phyloP scores from a whole-genome alignment of 1,284 basidiomycete species.

The Leccinum subrobustum region DNA sequence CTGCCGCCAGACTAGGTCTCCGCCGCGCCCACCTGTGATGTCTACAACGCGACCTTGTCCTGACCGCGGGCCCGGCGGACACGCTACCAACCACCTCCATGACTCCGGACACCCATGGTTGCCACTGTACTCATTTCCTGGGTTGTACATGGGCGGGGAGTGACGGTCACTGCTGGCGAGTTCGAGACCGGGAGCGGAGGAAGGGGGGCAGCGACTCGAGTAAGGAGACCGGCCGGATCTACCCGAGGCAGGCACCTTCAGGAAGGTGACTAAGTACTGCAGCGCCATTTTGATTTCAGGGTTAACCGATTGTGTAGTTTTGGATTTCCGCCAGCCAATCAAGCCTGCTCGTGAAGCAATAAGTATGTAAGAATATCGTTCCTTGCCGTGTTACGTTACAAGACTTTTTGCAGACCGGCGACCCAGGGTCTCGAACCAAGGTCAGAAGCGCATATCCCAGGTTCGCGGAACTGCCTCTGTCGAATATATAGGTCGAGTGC shows the following conservation, averaged over 20 bases:
- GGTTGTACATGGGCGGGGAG: too few species aligned
- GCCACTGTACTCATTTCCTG: too few species aligned
- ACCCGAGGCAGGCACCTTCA: too few species aligned
- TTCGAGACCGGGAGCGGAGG: too few species aligned
- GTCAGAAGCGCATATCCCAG: too few species aligned
- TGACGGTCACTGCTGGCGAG: too few species aligned
- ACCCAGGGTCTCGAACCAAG: too few species aligned
- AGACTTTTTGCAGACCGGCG: too few species aligned
- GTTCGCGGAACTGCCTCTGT: neutral
- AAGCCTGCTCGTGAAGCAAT: neutral
- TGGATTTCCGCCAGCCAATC: neutral
- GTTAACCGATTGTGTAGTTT: neutral
- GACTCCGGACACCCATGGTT: constrained; percentile 47
- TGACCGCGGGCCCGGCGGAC: constrained; percentile 56
- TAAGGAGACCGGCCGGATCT: too few species aligned
- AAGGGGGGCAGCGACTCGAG: too few species aligned
- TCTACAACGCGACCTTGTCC: constrained; percentile 58
- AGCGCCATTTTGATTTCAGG: neutral
- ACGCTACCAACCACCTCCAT: constrained; percentile 56
- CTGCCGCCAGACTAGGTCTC: constrained; percentile 29
- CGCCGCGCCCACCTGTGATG: constrained; percentile 56
- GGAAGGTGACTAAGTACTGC: too few species aligned
- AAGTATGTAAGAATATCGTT: neutral
- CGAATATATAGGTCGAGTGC: neutral
- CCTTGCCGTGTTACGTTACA: too few species aligned